Evolutionary conservation across 257 asterid genomes (phyloP).

Genomic region (Gentiana dahurica): DNA sequence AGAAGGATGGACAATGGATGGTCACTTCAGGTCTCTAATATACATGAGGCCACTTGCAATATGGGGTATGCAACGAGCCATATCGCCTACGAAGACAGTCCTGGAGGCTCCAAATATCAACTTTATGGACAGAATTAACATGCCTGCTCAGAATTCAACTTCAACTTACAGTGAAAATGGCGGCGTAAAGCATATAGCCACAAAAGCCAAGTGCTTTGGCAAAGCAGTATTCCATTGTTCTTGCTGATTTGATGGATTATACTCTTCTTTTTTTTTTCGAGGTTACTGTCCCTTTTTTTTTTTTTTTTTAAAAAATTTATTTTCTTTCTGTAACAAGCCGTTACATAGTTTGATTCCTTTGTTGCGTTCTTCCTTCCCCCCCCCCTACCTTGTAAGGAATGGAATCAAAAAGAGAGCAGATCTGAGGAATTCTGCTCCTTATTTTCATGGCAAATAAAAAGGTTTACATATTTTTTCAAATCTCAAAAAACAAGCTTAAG

Average conservation of each 20-base stretch:
- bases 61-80: constrained; percentile 95
- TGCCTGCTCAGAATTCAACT: constrained; percentile 12
- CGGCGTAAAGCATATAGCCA: constrained; percentile 42
- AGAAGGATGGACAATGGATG: constrained; percentile 87
- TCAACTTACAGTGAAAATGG: constrained; percentile 32
- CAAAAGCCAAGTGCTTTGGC: constrained; percentile 53
- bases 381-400: constrained; percentile 6
- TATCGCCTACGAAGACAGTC: constrained; percentile 41
- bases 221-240: constrained; percentile 61
- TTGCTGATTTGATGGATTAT: constrained; percentile 24
- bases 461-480: too few species aligned
- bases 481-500: too few species aligned
- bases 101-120: constrained; percentile 40
- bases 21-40: constrained; percentile 86
- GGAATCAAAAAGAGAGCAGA: neutral
- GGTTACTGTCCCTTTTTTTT: neutral
- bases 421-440: too few species aligned
- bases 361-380: constrained; percentile 12
- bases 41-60: constrained; percentile 96
- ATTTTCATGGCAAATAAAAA: too few species aligned
- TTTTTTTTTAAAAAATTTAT: too few species aligned
- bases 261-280: neutral
- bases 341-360: neutral
- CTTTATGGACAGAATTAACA: constrained; percentile 46
- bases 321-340: neutral